Percentiles rank a stretch among this genome's conserved stretches.
phyloP scores from a whole-genome alignment of 495 filamentous ascomycete genomes.

The Trichoderma reesei region DNA sequence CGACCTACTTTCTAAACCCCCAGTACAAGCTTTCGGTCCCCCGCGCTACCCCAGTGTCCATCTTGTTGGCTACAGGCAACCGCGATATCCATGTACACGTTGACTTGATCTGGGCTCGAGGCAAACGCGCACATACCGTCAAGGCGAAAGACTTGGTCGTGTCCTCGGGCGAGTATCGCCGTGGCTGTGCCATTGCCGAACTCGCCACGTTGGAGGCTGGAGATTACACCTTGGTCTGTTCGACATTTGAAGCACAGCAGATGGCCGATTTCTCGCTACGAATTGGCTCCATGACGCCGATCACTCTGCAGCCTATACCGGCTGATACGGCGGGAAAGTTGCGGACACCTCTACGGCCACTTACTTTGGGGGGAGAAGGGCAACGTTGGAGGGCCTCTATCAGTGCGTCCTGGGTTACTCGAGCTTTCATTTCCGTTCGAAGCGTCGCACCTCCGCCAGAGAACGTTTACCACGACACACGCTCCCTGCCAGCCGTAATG shows the following conservation, averaged over 20 bases:
- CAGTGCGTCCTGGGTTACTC: slow-evolving; percentile 44
- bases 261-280: slow-evolving; percentile 64
- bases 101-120: slow-evolving; percentile 62
- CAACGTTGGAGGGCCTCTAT: slow-evolving; percentile 45
- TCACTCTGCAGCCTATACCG: slow-evolving; percentile 44
- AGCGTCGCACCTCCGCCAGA: neutral
- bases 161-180: slow-evolving; percentile 75
- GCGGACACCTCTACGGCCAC: slow-evolving; percentile 38
- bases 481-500: slow-evolving; percentile 24
- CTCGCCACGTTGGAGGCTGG: slow-evolving; percentile 49
- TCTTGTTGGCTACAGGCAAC: slow-evolving; percentile 57
- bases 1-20: slow-evolving; percentile 71
- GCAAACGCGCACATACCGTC: slow-evolving; percentile 56
- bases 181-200: slow-evolving; percentile 62
- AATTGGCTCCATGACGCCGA: slow-evolving; percentile 50
- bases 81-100: slow-evolving; percentile 65
- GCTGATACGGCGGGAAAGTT: slow-evolving; percentile 62
- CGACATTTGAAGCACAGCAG: slow-evolving; percentile 75
- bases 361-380: slow-evolving; percentile 40
- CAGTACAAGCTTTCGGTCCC: slow-evolving; percentile 63
- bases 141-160: slow-evolving; percentile 66
- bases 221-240: slow-evolving; percentile 76
- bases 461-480: neutral
- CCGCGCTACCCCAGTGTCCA: slow-evolving; percentile 46
- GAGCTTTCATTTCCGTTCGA: slow-evolving; percentile 41